A percentile compares a stretch with the other conserved stretches of the same genome.
Conservation (phyloP, 768 basidiomycete genomes). For the Coprinopsis cinerea region DNA sequence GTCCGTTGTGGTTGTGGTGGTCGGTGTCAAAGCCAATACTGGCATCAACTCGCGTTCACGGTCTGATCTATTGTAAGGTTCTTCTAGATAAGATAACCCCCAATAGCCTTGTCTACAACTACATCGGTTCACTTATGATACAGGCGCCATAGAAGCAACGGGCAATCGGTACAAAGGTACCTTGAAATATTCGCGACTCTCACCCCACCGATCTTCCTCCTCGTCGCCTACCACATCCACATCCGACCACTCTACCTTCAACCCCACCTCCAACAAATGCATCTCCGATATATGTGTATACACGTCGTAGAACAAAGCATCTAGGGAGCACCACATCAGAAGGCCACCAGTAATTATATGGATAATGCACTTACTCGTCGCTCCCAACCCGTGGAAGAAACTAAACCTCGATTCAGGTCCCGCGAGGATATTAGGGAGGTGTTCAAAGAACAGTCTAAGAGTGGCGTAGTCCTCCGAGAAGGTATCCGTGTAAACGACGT, state of each 20-base stretch:
- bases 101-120: background rate
- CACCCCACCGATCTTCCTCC: conserved; percentile 65
- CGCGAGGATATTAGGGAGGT: conserved; percentile 68
- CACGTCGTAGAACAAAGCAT: conserved; percentile 85
- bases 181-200: conserved; percentile 70
- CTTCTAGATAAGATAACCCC: no score
- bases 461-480: conserved; percentile 86
- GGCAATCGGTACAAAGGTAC: conserved; percentile 73
- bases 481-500: conserved; percentile 87
- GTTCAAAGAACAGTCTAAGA: conserved; percentile 76
- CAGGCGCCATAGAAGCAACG: conserved; percentile 25
- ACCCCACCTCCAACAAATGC: conserved; percentile 76
- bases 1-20: background rate
- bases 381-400: conserved; percentile 97
- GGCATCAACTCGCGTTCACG: no score
- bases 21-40: background rate
- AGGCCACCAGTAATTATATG: background rate
- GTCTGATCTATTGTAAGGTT: no score
- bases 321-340: conserved; percentile 32
- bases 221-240: conserved; percentile 54
- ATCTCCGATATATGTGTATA: conserved; percentile 81
- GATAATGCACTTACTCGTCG: conserved; percentile 61
- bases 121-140: background rate
- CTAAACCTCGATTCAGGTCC: conserved; percentile 77
- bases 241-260: conserved; percentile 78